Conservation (phyloP, 2,329 filamentous ascomycete genomes). For the Zymoseptoria ardabiliae region DNA sequence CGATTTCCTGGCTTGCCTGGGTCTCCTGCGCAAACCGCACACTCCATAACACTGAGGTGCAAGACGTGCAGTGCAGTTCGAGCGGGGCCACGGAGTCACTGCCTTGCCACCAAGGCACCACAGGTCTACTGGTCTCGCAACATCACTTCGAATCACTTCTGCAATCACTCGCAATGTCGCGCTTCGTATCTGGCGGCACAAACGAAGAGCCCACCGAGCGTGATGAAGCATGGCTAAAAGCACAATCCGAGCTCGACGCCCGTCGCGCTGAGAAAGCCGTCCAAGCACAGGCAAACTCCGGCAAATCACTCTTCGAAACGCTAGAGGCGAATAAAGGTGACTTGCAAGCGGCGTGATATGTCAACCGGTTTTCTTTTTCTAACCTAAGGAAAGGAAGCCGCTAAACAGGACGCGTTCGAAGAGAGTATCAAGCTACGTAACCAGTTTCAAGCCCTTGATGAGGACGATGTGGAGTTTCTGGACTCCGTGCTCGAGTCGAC, state of each 20-base stretch:
- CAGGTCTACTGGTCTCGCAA: neutral
- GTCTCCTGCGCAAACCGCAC: too few species aligned
- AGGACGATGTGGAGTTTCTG: constrained; percentile 71
- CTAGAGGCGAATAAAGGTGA: constrained; percentile 75
- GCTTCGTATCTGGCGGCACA: constrained; percentile 47
- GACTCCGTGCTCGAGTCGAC: constrained; percentile 52
- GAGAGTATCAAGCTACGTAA: constrained; percentile 64
- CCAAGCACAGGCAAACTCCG: constrained; percentile 41
- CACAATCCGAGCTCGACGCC: constrained; percentile 57
- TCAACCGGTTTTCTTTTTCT: too few species aligned
- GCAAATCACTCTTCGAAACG: constrained; percentile 64
- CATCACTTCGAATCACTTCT: neutral
- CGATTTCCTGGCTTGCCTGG: too few species aligned
- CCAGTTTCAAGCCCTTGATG: constrained; percentile 70
- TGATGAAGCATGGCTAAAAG: constrained; percentile 56
- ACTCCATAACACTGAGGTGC: too few species aligned
- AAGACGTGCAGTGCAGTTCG: too few species aligned
- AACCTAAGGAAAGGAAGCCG: too few species aligned
- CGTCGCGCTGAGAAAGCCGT: constrained; percentile 44
- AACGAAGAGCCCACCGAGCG: constrained; percentile 41
- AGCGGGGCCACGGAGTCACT: neutral
- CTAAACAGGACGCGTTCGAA: constrained; percentile 76
- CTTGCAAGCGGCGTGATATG: constrained; percentile 5
- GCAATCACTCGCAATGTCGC: constrained; percentile 33
- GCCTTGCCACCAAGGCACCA: neutral